Percentiles rank a stretch among this genome's conserved stretches.
phyloP scores from a whole-genome alignment of 768 basidiomycete genomes.

The Phylloporus sp. region DNA sequence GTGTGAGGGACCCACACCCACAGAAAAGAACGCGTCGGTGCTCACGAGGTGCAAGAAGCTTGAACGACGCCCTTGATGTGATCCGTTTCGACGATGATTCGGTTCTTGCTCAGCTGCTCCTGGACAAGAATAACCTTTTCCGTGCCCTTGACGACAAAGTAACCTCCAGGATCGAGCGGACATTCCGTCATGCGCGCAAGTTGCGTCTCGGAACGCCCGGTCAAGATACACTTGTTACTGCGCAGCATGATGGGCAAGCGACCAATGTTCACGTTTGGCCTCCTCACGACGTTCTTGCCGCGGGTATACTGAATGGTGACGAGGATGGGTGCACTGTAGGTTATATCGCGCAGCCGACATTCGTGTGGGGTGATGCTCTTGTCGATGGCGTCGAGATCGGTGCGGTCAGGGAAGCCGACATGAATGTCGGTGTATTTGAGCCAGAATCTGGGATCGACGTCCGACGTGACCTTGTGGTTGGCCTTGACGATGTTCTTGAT shows the following conservation, averaged over 20 bases:
- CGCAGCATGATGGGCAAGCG: conserved; percentile 94
- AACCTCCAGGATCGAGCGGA: conserved; percentile 98
- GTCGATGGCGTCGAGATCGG: conserved; percentile 74
- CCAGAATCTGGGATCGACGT: conserved; percentile 95
- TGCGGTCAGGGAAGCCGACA: conserved; percentile 87
- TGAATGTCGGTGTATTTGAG: conserved; percentile 95
- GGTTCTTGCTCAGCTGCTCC: conserved; percentile 97
- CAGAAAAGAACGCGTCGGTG: conserved; percentile 10
- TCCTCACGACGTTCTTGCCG: conserved; percentile 81
- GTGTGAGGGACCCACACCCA: conserved; percentile 7
- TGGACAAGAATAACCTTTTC: conserved; percentile 99
- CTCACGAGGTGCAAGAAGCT: conserved; percentile 94
- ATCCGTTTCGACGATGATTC: conserved; percentile 98
- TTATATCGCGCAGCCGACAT: conserved; percentile 92
- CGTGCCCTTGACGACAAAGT: conserved; percentile 98
- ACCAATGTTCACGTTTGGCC: conserved; percentile 81
- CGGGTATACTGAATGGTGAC: conserved; percentile 95
- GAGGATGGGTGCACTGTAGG: conserved; percentile 87
- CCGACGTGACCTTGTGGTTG: conserved; percentile 90
- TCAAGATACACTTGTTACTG: conserved; percentile 90
- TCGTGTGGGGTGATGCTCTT: conserved; percentile 91
- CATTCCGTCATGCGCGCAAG: conserved; percentile 96
- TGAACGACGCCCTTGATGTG: conserved; percentile 83
- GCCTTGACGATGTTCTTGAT: conserved; percentile 95
- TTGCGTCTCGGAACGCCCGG: conserved; percentile 68